Base-by-base conservation (phyloP, 2,329 filamentous ascomycete genomes). In the Pochonia chlamydosporia region DNA sequence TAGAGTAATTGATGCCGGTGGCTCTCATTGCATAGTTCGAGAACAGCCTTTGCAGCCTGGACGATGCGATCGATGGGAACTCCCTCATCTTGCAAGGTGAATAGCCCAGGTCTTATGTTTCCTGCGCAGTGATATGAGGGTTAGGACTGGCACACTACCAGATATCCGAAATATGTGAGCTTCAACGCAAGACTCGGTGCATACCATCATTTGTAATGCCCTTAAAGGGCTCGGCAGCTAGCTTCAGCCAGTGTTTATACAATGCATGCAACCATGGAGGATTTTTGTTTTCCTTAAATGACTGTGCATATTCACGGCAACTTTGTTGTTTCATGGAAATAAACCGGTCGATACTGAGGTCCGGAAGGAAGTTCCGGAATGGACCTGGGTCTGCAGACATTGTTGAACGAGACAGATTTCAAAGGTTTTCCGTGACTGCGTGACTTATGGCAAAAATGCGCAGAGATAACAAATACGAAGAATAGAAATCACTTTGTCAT, bases 181-280 rank as follows among this genome's bases (percentile, higher is more conserved):
- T 13, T 8, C 26, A 28, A 16, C 31, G 10, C 16, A 7, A 4
- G 3, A n/a, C 42, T 3, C 56, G 43, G 24, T 26, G 21, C 65
- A 24, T 65, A 74, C 85, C 86, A 53, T 89, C 82, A 10, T 65
- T 80, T 0, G 86, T 89, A 18, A 90, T 70, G 21, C 86, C 86
- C 57, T 78, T 81, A 61, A 80, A 89, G 0, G 86, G 85, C 64
- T 88, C 84, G 47, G 79, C 67, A 23, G 82, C 66, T 8, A 84
- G 60, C 28, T 74, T 67, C 42, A 69, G 61, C 81, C 81, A 84
- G 58, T 82, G 77, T 51, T 71, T 59, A 48, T 79, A 83, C 20
- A 85, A 62, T 0, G 68, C 77, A 55, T 84, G 74, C 14, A 89
- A 66, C 84, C 84, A 88, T 1, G 85, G 84, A 0, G 85, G 84